Conservation (phyloP, 2,329 filamentous ascomycete species). For the Lachnellula arida region DNA sequence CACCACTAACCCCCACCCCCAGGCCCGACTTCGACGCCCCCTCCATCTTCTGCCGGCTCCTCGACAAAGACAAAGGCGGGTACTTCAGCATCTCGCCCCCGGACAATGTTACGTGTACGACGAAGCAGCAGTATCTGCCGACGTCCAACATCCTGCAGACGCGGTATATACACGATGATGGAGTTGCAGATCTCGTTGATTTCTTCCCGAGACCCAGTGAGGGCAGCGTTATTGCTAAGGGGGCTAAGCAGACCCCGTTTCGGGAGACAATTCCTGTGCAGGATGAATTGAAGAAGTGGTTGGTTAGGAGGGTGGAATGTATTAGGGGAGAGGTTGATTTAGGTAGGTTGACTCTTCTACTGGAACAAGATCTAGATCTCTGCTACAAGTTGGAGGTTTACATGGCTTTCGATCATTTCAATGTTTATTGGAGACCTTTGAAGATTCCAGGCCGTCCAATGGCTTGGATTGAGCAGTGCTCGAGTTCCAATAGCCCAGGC, state of each 20-base stretch:
- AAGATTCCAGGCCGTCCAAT: too few relatives aligned
- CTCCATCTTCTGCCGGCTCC: conserved; percentile 66
- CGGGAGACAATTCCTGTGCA: conserved; percentile 50
- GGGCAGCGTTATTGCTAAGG: conserved; percentile 46
- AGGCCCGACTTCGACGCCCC: conserved; percentile 78
- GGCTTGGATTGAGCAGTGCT: not conserved
- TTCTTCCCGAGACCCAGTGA: conserved; percentile 70
- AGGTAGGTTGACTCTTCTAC: conserved; percentile 33
- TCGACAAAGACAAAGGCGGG: conserved; percentile 71
- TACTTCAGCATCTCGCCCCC: conserved; percentile 64
- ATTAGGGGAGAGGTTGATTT: conserved; percentile 62
- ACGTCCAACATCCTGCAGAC: conserved; percentile 73
- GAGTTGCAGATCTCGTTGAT: conserved; percentile 68
- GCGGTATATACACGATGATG: conserved; percentile 71
- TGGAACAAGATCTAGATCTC: not conserved
- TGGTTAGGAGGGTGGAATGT: conserved; percentile 68
- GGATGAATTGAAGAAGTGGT: conserved; percentile 64
- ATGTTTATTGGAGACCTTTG: too few relatives aligned
- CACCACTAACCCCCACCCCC: too few relatives aligned
- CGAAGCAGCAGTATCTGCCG: conserved; percentile 73
- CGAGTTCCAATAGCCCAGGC: conserved; percentile 1
- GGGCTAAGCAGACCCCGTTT: conserved; percentile 46
- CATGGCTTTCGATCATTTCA: too few relatives aligned
- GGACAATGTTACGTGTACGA: conserved; percentile 51
- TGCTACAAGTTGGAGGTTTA: not conserved